Evolutionary conservation across 495 filamentous ascomycete genomes (phyloP), one percentile per base, ranked within the genome.

Genomic region (Penicillium subrubescens): DNA sequence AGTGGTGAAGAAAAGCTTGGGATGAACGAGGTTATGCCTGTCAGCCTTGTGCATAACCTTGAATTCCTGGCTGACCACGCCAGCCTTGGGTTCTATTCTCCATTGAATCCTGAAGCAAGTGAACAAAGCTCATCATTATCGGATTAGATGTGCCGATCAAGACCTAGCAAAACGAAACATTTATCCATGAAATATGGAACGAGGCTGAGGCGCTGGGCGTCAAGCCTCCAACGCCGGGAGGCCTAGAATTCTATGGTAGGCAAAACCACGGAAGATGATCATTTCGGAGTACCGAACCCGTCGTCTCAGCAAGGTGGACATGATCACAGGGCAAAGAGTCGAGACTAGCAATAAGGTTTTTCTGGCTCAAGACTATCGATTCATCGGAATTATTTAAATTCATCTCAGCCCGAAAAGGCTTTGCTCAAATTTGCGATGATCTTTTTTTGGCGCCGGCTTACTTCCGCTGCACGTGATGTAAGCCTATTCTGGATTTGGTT

Each of bases 261-360:
- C 19, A 60, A 56, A 60, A 65, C 57, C 57, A 27, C 62, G 57
- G 62, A 51, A 5, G 15, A 43, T 48, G 27, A 23, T 43, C 51
- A 23, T 29, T 44, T 43, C 25, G 15, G 34, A 43, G 19, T 27
- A 15, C 3, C 23, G 0, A 2, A 3, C 27, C 29, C 29, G 34
- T 59, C 8, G 27, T 33, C 57, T 33, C 51, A 19, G 51, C 44
- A 33, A 12, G 21, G 51, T 33, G 51, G 8, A 54, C 25, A 27
- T 27, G 25, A 27, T 27, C 25, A 27, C n/a, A 25, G 5, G 2
- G 53, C 25, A 56, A 5, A 21, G n/a, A n/a, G n/a, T n/a, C n/a
- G n/a, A n/a, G 25, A 37, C 43, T 59, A 50, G 29, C 27, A 34
- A 50, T 21, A 50, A 59, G 43, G 37, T 35, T 59, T 59, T 48